Conservation (phyloP, 495 filamentous ascomycete genomes). For the Tuber melanosporum region DNA sequence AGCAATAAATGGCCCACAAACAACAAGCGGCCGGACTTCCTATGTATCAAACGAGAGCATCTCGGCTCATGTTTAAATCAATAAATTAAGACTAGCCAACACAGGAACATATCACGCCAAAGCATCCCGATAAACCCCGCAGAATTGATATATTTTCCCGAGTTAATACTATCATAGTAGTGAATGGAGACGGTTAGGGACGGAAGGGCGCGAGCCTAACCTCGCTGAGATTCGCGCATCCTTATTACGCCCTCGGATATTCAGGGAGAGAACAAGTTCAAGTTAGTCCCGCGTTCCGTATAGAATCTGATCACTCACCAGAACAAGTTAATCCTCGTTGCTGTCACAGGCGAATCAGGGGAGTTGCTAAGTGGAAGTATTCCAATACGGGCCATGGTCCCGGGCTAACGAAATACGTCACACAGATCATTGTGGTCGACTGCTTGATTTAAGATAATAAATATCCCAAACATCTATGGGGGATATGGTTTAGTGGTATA, state of each 20-base stretch:
- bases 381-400: background rate
- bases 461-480: slow-evolving; percentile 2
- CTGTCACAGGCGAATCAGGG: background rate
- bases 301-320: background rate
- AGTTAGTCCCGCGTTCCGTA: background rate
- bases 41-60: background rate
- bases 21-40: background rate
- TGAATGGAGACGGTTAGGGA: background rate
- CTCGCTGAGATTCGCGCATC: background rate
- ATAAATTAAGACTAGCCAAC: background rate
- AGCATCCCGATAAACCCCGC: background rate
- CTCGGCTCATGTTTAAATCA: background rate
- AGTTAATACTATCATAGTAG: background rate
- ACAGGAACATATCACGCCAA: background rate
- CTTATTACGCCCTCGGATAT: background rate
- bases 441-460: background rate
- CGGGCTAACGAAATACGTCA: background rate
- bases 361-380: background rate
- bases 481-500: slow-evolving; percentile 44
- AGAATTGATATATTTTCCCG: background rate
- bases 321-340: background rate
- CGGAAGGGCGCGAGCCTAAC: background rate
- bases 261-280: background rate
- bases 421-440: background rate
- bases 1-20: background rate